Conservation (phyloP, 495 filamentous ascomycete species). For the Chaetomium fimeti region DNA sequence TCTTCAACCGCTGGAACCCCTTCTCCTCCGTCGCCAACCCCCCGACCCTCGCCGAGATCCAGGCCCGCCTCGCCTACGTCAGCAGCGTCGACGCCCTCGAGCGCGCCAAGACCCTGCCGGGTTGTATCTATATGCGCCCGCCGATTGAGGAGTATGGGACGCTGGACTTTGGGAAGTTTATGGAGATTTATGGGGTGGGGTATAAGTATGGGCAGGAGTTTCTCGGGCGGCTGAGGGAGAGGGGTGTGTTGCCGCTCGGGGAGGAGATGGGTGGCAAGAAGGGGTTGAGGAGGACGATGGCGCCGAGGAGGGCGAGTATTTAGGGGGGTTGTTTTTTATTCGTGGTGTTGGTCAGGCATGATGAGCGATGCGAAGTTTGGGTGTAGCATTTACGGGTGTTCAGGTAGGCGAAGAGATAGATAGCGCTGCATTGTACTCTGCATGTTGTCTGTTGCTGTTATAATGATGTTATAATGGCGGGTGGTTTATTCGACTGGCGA, state of each 20-base stretch:
- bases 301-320: conserved; percentile 88
- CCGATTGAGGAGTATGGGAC: conserved; percentile 93
- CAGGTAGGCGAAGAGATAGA: neutral
- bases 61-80: conserved; percentile 91
- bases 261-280: conserved; percentile 83
- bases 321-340: conserved; percentile 32
- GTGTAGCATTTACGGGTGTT: conserved; percentile 11
- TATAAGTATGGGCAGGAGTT: conserved; percentile 81
- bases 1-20: conserved; percentile 94
- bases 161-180: conserved; percentile 93
- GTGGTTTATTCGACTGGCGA: neutral
- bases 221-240: conserved; percentile 66
- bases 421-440: neutral
- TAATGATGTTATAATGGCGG: no score
- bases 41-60: conserved; percentile 92
- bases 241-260: conserved; percentile 67
- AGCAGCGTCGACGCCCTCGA: conserved; percentile 90
- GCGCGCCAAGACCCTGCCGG: conserved; percentile 79
- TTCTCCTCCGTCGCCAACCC: conserved; percentile 84
- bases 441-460: neutral
- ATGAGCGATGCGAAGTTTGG: neutral
- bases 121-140: conserved; percentile 92
- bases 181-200: conserved; percentile 90
- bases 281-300: conserved; percentile 87
- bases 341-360: neutral